Evolutionary conservation across 2,329 filamentous ascomycete species (phyloP), one percentile per base, ranked within the genome.

Genomic region (Paraphoma chrysanthemicola): DNA sequence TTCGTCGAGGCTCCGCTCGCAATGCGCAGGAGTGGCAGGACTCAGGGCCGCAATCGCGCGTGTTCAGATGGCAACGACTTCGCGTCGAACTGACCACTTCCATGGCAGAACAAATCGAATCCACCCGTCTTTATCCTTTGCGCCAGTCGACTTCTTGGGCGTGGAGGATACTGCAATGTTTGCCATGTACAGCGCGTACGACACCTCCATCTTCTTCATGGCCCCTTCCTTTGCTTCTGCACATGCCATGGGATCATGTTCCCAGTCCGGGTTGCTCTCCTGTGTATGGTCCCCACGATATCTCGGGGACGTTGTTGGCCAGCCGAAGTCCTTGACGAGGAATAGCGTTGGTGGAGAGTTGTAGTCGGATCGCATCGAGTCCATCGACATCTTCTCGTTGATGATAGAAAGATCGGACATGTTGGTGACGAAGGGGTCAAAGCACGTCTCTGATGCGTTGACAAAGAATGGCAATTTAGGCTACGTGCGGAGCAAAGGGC

Each of bases 261-360:
- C 63, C 59, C 65, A 67, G 23, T 68, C 67, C 1, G 67, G 67
- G 14, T 70, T 70, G 57, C 65, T 70, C 45, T 62, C 62, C n/a
- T 59, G 67, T 8, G 62, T 66, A 54, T 70, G 67, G 54, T 70
- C 67, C 45, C 67, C 67, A 41, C 53, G 62, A 42, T 70, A 68
- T 31, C 67, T 59, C 31, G 67, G 60, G 48, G 64, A 68, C 10
- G 62, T 56, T 14, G 53, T 58, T 5, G 63, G 60, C 57, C 67
- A 70, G 17, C 66, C 67, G 33, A 68, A 70, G 45, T 70, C 67
- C 48, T 66, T 55, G 16, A 70, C 63, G 4, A 64, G 56, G 12
- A 57, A 56, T 33, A 48, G 49, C 8, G 48, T 50, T n/a, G 57
- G 54, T 5, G 48, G 57, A 28, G 53, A 47, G 16, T 55, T 51